These are phyloP conservation scores for Polyporus arcularius DNA, from an alignment of 768 basidiomycete species.

Conservation along the genomic window DNA sequence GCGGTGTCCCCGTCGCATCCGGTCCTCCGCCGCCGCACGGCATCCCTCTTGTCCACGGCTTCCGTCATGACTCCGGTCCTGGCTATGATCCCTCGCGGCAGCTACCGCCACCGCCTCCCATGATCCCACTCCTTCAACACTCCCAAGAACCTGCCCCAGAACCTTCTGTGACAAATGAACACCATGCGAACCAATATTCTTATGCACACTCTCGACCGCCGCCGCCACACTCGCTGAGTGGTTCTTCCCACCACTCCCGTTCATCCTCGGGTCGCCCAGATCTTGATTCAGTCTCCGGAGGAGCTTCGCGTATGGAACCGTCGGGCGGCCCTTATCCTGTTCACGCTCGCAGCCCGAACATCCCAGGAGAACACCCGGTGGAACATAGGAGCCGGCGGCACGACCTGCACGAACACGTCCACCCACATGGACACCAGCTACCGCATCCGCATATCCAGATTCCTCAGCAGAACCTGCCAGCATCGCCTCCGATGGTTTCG, in stretches of 20 bases:
- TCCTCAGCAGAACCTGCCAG: conserved; percentile 20
- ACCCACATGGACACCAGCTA: conserved; percentile 22
- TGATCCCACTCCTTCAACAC: conserved; percentile 26
- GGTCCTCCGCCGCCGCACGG: conserved; percentile 27
- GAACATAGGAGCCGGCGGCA: conserved; percentile 51
- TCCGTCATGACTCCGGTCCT: conserved; percentile 29
- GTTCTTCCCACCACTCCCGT: conserved; percentile 53
- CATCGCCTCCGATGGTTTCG: conserved; percentile 37
- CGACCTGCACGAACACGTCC: conserved; percentile 45
- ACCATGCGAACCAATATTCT: conserved; percentile 16
- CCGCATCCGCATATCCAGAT: conserved; percentile 37
- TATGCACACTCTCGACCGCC: conserved; percentile 30
- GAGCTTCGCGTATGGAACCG: conserved; percentile 20
- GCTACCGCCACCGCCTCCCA: conserved; percentile 27
- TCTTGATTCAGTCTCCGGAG: conserved; percentile 22
- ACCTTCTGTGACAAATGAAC: conserved; percentile 23
- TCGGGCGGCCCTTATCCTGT: conserved; percentile 42
- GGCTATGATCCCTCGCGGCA: conserved; percentile 28
- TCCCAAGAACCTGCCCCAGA: conserved; percentile 20
- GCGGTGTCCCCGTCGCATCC: conserved; percentile 13
- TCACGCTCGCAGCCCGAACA: conserved; percentile 25
- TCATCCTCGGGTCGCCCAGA: conserved; percentile 35
- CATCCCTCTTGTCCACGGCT: conserved; percentile 26
- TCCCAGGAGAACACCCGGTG: conserved; percentile 18
- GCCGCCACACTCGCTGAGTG: conserved; percentile 46